These are phyloP conservation scores for Aspergillus sp. DNA, from an alignment of 2,329 filamentous ascomycete species.

Conservation along the genomic window DNA sequence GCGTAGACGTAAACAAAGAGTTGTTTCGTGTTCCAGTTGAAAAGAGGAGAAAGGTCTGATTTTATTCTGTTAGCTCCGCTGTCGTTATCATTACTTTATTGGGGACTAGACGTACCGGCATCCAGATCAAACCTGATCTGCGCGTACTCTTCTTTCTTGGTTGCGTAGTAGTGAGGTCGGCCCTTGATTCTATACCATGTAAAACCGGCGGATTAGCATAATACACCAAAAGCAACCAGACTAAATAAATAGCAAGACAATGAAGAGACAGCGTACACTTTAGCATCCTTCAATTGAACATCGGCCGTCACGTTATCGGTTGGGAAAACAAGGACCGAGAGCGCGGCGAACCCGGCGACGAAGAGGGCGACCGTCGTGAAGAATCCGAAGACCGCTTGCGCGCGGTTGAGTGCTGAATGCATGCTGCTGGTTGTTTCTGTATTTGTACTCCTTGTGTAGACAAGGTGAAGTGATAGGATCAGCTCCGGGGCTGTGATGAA, in stretches of 20 bases:
- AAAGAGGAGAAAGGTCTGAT: constrained; percentile 79
- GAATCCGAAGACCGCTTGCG: constrained; percentile 94
- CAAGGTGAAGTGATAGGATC: not conserved
- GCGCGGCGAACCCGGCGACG: constrained; percentile 75
- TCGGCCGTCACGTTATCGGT: constrained; percentile 55
- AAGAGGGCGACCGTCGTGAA: constrained; percentile 92
- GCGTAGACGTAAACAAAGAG: constrained; percentile 95
- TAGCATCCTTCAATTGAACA: constrained; percentile 60
- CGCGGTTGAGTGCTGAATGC: constrained; percentile 81
- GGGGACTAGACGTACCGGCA: constrained; percentile 52
- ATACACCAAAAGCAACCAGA: not conserved
- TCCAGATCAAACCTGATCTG: constrained; percentile 91
- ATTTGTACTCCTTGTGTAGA: not conserved
- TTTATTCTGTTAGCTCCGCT: not conserved
- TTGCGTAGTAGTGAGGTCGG: constrained; percentile 91
- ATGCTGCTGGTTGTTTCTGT: constrained; percentile 51
- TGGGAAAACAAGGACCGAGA: constrained; percentile 68
- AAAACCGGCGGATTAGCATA: constrained; percentile 2
- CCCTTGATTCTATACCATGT: constrained; percentile 68
- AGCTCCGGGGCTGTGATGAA: constrained; percentile 7
- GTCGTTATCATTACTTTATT: not conserved
- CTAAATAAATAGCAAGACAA: not conserved
- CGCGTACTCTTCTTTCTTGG: constrained; percentile 93
- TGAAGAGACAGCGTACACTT: constrained; percentile 65
- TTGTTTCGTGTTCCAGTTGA: constrained; percentile 99